These are phyloP conservation scores for Phytophthora multivora DNA, from an alignment of 352 stramenopile species.

Conservation along the genomic window DNA sequence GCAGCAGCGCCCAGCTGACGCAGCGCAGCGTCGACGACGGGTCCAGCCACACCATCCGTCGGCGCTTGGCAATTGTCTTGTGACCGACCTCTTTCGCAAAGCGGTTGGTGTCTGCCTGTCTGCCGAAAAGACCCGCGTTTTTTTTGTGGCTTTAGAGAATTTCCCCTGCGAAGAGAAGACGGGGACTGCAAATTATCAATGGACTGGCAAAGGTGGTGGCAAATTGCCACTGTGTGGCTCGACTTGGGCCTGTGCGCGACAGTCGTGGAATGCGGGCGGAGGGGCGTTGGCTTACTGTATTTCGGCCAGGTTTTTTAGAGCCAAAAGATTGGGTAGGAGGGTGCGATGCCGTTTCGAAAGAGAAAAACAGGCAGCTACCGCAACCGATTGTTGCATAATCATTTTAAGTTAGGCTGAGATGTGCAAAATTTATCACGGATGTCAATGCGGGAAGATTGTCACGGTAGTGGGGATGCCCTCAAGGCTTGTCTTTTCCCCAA, in stretches of 20 bases:
- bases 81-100: neutral
- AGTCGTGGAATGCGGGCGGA: conserved; percentile 21
- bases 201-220: no score
- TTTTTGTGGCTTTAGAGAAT: conserved; percentile 17
- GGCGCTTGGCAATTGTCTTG: neutral
- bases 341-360: conserved; percentile 28
- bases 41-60: conserved; percentile 51
- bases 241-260: conserved; percentile 3
- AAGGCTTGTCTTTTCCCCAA: conserved; percentile 18
- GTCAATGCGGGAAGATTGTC: neutral
- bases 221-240: neutral
- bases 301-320: conserved; percentile 14
- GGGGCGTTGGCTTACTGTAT: conserved; percentile 12
- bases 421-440: no score
- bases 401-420: neutral
- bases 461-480: conserved; percentile 1
- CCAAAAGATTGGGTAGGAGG: conserved; percentile 29
- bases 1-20: conserved; percentile 49
- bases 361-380: conserved; percentile 6
- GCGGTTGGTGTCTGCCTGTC: conserved; percentile 10
- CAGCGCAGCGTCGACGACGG: conserved; percentile 34
- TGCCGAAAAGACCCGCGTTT: conserved; percentile 11
- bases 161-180: conserved; percentile 18
- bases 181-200: neutral
- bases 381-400: conserved; percentile 6